Conservation (phyloP, 345 rosid species). For the Camelina neglecta region DNA sequence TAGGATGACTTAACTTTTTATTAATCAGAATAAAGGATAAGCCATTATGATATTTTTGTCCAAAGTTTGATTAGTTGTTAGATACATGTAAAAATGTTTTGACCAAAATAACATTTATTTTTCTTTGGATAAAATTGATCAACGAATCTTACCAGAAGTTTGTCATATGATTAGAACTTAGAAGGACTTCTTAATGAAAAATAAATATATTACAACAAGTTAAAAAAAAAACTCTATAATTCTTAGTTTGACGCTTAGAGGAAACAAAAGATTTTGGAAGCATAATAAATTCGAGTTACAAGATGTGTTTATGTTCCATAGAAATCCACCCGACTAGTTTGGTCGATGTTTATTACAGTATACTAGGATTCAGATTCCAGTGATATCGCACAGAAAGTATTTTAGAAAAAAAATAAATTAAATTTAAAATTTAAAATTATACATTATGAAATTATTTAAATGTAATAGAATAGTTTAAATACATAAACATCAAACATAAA, state of each 20-base stretch:
- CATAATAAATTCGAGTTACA: slow-evolving; percentile 28
- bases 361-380: no score
- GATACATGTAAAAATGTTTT: slow-evolving; percentile 1
- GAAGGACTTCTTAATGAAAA: not conserved
- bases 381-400: no score
- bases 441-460: no score
- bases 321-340: slow-evolving; percentile 30
- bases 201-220: not conserved
- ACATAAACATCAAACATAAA: no score
- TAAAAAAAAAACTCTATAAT: not conserved
- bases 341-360: slow-evolving; percentile 20
- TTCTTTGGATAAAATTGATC: not conserved
- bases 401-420: no score
- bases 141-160: no score
- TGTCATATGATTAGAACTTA: not conserved
- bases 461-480: no score
- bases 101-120: not conserved
- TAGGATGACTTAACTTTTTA: not conserved
- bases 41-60: slow-evolving; percentile 4
- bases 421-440: no score
- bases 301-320: slow-evolving; percentile 16
- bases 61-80: not conserved
- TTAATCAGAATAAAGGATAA: not conserved
- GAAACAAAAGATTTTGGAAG: not conserved
- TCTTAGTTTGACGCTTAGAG: not conserved